These are phyloP conservation scores for Tetrahymena malaccensis DNA, from an alignment of 73 alveolate species.

Conservation along the genomic window DNA sequence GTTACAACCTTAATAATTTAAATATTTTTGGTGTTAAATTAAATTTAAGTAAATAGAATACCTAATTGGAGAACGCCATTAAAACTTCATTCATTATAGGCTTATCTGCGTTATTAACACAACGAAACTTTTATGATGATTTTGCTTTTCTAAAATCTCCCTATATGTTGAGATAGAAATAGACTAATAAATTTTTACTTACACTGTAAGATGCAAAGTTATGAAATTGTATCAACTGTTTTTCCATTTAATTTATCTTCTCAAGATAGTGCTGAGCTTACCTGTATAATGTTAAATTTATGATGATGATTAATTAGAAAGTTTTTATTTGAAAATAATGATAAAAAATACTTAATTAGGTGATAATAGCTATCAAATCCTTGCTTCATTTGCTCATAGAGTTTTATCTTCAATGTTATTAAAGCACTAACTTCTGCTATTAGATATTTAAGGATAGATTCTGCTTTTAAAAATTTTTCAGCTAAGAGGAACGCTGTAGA, in stretches of 20 bases:
- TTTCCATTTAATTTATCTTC: not conserved
- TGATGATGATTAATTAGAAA: not conserved
- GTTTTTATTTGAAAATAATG: not conserved
- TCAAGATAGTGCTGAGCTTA: not conserved
- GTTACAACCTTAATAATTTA: not conserved
- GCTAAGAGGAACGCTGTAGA: not conserved
- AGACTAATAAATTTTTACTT: not conserved
- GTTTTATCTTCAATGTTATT: not conserved
- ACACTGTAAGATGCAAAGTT: not conserved
- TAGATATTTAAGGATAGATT: not conserved
- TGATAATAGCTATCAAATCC: not conserved
- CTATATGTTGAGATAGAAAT: not conserved
- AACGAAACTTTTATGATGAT: not conserved
- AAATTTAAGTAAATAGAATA: not conserved
- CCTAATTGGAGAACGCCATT: not conserved
- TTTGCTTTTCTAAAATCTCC: not conserved
- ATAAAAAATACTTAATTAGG: not conserved
- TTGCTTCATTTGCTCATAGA: not conserved
- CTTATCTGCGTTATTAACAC: not conserved
- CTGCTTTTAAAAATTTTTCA: not conserved
- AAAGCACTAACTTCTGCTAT: not conserved
- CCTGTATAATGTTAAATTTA: not conserved
- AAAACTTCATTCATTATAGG: not conserved
- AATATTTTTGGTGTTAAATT: not conserved
- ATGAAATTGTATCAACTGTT: not conserved